Evolutionary conservation across 768 basidiomycete genomes (phyloP).

Genomic region (Floccularia luteovirens): DNA sequence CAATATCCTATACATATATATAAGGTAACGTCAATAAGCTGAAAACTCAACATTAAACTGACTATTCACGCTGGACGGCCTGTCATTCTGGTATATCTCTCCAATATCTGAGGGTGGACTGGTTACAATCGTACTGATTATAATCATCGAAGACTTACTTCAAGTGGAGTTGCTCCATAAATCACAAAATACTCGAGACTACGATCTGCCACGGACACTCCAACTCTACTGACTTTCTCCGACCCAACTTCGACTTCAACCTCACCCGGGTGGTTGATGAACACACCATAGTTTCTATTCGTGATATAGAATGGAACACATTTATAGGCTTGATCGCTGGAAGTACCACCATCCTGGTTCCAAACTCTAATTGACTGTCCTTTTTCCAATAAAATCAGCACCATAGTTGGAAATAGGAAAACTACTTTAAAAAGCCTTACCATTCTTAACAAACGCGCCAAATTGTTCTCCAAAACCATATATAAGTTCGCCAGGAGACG

Average conservation of each 20-base stretch:
- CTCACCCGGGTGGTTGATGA: slow-evolving; percentile 71
- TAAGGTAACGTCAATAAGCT: slow-evolving; percentile 9
- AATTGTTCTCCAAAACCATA: slow-evolving; percentile 76
- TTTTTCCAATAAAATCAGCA: slow-evolving; percentile 10
- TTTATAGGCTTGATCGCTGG: slow-evolving; percentile 62
- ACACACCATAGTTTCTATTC: slow-evolving; percentile 66
- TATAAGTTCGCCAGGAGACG: slow-evolving; percentile 63
- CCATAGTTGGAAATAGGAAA: slow-evolving; percentile 11
- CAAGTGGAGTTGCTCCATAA: slow-evolving; percentile 58
- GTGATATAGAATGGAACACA: slow-evolving; percentile 65
- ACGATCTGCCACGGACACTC: slow-evolving; percentile 54
- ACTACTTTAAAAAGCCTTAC: slow-evolving; percentile 24
- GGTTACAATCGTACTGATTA: not conserved
- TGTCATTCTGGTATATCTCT: slow-evolving; percentile 52
- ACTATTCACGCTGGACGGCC: slow-evolving; percentile 48
- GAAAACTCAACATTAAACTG: slow-evolving; percentile 3
- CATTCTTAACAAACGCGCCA: slow-evolving; percentile 70
- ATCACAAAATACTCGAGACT: slow-evolving; percentile 67
- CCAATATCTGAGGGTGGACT: slow-evolving; percentile 35
- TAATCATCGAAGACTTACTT: slow-evolving; percentile 29
- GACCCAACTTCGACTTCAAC: slow-evolving; percentile 70
- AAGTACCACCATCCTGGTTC: slow-evolving; percentile 75
- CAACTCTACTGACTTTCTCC: slow-evolving; percentile 59
- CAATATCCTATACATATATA: slow-evolving; percentile 37
- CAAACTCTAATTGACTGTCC: slow-evolving; percentile 56